Conservation (phyloP, 108 stramenopile species). For the Cylindrotheca closterium region DNA sequence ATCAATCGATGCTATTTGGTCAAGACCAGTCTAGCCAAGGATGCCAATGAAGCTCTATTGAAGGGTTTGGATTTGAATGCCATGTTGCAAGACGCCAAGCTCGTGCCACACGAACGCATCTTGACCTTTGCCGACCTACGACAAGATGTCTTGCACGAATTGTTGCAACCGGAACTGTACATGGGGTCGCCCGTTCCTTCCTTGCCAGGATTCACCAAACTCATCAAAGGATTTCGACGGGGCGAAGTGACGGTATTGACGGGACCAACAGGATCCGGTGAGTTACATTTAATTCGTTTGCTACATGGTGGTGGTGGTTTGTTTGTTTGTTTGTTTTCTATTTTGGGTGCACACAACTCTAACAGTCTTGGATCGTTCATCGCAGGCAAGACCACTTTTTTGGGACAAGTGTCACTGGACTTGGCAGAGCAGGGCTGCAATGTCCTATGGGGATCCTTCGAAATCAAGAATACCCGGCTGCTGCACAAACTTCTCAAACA, state of each 20-base stretch:
- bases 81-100: conserved; percentile 53
- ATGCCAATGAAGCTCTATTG: conserved; percentile 96
- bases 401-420: conserved; percentile 91
- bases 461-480: conserved; percentile 93
- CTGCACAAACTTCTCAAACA: conserved; percentile 92
- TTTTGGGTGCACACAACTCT: too few relatives aligned
- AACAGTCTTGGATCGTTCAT: conserved; percentile 10
- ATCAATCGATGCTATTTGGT: conserved; percentile 76
- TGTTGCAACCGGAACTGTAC: conserved; percentile 77
- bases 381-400: conserved; percentile 87
- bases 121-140: conserved; percentile 76
- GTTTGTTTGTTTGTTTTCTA: background rate
- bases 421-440: conserved; percentile 89
- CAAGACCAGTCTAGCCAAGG: conserved; percentile 67
- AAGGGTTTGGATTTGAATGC: conserved; percentile 66
- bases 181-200: conserved; percentile 61
- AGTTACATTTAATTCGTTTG: conserved; percentile 27
- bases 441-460: conserved; percentile 96
- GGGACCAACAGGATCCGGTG: conserved; percentile 89
- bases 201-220: conserved; percentile 79
- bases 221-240: conserved; percentile 90
- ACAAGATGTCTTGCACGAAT: conserved; percentile 76
- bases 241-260: conserved; percentile 98
- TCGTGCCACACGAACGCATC: conserved; percentile 75
- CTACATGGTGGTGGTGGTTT: conserved; percentile 3